Base-by-base conservation (phyloP, 139 green algal species). In the Chlamydomonas applanata region DNA sequence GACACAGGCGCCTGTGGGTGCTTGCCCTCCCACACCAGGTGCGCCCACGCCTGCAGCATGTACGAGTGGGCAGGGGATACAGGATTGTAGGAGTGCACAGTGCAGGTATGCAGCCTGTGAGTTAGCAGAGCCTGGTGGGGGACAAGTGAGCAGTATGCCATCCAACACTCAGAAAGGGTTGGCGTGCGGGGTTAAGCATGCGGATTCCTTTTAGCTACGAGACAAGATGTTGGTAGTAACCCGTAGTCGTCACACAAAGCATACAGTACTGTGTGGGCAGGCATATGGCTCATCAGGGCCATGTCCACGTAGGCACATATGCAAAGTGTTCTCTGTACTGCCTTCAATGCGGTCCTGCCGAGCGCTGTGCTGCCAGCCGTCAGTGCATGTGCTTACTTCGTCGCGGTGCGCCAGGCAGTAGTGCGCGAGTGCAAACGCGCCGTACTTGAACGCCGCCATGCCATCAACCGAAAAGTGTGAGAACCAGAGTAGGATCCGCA, bases 1-100 rank as follows among this genome's bases (percentile, higher is more conserved):
- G 82, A 79, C 14, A 95, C 87, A 0, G 91, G 91, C 9, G 90
- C 80, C 66, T 92, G 88, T 4, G 87, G 27, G 72, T 96, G 91
- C 60, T 84, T 89, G 68, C 91, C 89, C 49, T 74, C 64, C 91
- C 91, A 96, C 19, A 78, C 77, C 56, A 96, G 76, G 22, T 83
- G 68, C 17, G 82, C 52, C 87, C 89, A 94, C 45, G 88, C 46
- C 84, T 90, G 76, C 17, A 54, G 4, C 4, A 1, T 29, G 0
- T 36, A 7, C 2, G 19, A 52, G 25, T 25, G 3, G 35, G 40
- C 40, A 49, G 7, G 40, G 11, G 11, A 49, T 11, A 49, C 40
- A 49, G 40, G 40, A 49, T 11, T 49, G 61, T 49, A 4, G 29
- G 33, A n/a, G n/a, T n/a, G 17, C 20, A 33, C 25, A 33, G 40